These are phyloP conservation scores for Thyridium curvatum DNA, from an alignment of 2,329 filamentous ascomycete genomes.

Conservation along the genomic window DNA sequence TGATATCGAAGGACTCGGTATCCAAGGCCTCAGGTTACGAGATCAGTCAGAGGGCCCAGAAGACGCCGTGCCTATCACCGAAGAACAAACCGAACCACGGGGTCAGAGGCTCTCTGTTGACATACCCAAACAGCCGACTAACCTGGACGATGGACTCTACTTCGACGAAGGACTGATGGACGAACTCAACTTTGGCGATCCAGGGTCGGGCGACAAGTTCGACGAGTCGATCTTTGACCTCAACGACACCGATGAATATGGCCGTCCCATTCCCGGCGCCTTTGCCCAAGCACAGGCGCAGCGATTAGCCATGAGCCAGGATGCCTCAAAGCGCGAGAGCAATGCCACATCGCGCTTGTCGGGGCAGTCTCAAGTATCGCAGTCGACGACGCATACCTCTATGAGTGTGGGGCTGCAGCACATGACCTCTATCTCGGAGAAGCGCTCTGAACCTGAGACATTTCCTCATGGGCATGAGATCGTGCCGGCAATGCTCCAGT, in stretches of 20 bases:
- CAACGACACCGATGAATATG: constrained; percentile 43
- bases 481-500: too few species aligned
- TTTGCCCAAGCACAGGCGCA: constrained; percentile 48
- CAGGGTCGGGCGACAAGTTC: constrained; percentile 27
- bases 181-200: constrained; percentile 38
- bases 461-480: not conserved
- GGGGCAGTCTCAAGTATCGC: constrained; percentile 32
- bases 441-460: not conserved
- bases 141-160: constrained; percentile 57
- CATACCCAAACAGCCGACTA: not conserved
- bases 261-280: constrained; percentile 51
- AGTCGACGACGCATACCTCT: constrained; percentile 49
- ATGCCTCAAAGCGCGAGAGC: constrained; percentile 35
- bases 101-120: not conserved
- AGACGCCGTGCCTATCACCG: not conserved
- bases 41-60: not conserved
- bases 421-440: too few species aligned
- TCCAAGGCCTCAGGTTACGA: constrained; percentile 26
- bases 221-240: not conserved
- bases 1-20: constrained; percentile 30
- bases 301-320: constrained; percentile 25
- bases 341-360: constrained; percentile 40
- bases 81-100: too few species aligned
- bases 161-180: constrained; percentile 58
- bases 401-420: constrained; percentile 27